These are phyloP conservation scores for Fusarium dlaminii DNA, from an alignment of 2,329 filamentous ascomycete species.

Conservation along the genomic window DNA sequence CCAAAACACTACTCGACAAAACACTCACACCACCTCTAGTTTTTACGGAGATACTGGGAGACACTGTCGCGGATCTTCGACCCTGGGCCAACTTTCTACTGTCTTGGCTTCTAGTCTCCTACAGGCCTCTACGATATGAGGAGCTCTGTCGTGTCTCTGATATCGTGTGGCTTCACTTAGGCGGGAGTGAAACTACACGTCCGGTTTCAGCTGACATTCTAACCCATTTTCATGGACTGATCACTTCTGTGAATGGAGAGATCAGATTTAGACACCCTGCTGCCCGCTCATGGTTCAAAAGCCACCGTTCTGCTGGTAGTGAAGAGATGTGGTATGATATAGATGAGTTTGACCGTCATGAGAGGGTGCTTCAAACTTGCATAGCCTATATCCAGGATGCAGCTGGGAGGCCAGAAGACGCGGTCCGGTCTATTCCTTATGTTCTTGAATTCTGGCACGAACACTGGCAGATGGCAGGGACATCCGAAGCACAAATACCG, in stretches of 20 bases:
- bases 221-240: neutral
- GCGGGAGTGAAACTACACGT: neutral
- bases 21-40: neutral
- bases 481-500: neutral
- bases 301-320: rapidly evolving
- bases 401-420: no score
- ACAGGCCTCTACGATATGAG: neutral
- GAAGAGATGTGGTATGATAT: neutral
- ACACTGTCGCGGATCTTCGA: neutral
- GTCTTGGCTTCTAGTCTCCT: neutral
- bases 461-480: neutral
- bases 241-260: neutral
- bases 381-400: neutral
- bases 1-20: neutral
- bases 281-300: neutral
- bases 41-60: neutral
- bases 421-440: neutral
- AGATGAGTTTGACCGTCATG: neutral
- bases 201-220: neutral
- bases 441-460: neutral
- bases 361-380: neutral
- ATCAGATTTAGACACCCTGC: neutral
- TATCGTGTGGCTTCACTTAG: neutral
- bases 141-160: slow-evolving; percentile 1
- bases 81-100: neutral